A percentile compares a stretch with the other conserved stretches of the same genome.
These are phyloP conservation scores for Tuctoria greenei DNA, from an alignment of 176 grass and related monocot species.

Conservation along the genomic window DNA sequence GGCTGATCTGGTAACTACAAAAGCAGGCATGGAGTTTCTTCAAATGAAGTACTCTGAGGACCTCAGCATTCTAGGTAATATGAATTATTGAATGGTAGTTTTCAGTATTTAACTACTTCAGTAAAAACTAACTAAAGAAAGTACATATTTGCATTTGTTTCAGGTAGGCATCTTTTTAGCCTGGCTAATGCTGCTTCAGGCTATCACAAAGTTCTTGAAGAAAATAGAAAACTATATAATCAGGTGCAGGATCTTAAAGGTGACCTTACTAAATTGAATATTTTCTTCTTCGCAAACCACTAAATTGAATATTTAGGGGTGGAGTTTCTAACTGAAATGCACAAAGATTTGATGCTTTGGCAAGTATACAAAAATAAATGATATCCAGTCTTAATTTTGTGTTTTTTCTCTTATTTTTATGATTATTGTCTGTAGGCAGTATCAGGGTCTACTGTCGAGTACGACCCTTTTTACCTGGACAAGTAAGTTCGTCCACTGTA, in stretches of 20 bases:
- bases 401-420: constrained; percentile 14
- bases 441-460: constrained; percentile 98
- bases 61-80: constrained; percentile 75
- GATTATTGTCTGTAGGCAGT: constrained; percentile 61
- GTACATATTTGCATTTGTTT: constrained; percentile 36
- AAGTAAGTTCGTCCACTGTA: constrained; percentile 67
- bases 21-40: constrained; percentile 84
- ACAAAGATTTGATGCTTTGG: constrained; percentile 3
- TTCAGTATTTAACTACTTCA: constrained; percentile 27
- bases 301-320: constrained; percentile 1
- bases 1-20: constrained; percentile 63
- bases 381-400: constrained; percentile 29
- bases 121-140: constrained; percentile 25
- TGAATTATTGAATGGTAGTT: constrained; percentile 1
- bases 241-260: constrained; percentile 99
- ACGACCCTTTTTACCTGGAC: constrained; percentile 88
- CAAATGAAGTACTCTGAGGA: constrained; percentile 86
- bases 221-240: constrained; percentile 96
- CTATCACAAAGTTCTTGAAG: constrained; percentile 97
- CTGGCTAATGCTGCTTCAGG: constrained; percentile 86
- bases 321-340: background rate
- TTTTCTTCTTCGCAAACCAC: too few species aligned
- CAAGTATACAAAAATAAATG: background rate
- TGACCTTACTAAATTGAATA: constrained; percentile 33
- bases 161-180: constrained; percentile 83